phyloP scores from a whole-genome alignment of 208 protist genomes.

The Wallacemonas rigidus region DNA sequence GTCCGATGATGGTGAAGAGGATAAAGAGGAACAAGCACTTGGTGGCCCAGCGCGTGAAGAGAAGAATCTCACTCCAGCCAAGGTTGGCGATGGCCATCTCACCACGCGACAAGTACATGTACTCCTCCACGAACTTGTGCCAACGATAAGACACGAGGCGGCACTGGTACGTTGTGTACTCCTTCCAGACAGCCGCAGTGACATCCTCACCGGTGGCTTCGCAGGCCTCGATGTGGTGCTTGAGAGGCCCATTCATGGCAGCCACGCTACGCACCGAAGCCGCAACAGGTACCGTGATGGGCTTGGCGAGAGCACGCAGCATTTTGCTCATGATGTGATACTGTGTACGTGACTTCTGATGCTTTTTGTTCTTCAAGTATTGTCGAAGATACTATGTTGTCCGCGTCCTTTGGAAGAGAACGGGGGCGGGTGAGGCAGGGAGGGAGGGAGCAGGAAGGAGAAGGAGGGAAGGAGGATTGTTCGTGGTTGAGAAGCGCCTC shows the following conservation, averaged over 20 bases:
- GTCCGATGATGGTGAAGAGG: constrained; percentile 51
- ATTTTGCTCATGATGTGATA: constrained; percentile 36
- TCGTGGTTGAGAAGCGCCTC: not conserved
- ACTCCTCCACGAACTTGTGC: constrained; percentile 45
- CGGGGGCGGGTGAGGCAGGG: no score
- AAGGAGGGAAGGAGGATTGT: constrained; percentile 10
- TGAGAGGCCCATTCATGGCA: constrained; percentile 68
- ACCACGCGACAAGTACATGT: constrained; percentile 35
- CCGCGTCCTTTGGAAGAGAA: no score
- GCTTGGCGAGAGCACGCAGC: constrained; percentile 39
- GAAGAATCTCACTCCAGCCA: constrained; percentile 37
- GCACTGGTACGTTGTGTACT: constrained; percentile 64
- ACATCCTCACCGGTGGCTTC: constrained; percentile 65
- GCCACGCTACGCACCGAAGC: constrained; percentile 42
- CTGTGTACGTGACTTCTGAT: not conserved
- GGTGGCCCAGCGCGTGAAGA: constrained; percentile 53
- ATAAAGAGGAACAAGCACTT: constrained; percentile 81
- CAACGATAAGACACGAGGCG: constrained; percentile 62
- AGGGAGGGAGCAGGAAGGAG: constrained; percentile 13
- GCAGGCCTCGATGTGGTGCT: constrained; percentile 68
- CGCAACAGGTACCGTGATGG: constrained; percentile 50
- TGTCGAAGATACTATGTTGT: no score
- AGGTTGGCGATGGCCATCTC: constrained; percentile 44
- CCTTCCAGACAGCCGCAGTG: constrained; percentile 63
- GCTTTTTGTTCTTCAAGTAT: no score